A percentile compares a stretch with the other conserved stretches of the same genome.
Evolutionary conservation across 495 filamentous ascomycete species (phyloP).

Genomic region (Viridothelium virens): DNA sequence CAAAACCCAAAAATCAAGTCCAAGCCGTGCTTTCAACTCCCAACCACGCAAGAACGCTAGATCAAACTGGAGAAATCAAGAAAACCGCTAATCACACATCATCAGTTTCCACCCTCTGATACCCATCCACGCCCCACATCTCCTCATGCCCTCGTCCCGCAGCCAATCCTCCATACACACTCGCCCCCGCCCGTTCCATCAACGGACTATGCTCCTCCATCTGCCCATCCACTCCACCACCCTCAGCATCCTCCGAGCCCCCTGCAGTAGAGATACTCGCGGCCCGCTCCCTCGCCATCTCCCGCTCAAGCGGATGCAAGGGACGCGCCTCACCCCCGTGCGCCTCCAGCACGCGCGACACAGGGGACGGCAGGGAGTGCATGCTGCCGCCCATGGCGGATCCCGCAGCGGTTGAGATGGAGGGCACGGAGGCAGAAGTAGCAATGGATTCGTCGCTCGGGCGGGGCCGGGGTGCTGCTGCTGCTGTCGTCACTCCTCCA

Average conservation of each 20-base stretch:
- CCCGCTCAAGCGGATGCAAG: slow-evolving; percentile 5
- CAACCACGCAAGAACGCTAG: neutral
- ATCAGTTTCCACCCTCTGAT: slow-evolving; percentile 9
- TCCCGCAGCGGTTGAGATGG: too few species aligned
- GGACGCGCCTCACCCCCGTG: neutral
- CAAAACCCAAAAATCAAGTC: neutral
- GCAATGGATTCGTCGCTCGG: neutral
- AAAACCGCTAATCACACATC: neutral
- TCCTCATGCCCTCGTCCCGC: neutral
- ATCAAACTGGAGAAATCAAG: neutral
- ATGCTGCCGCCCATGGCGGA: neutral
- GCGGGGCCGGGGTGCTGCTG: too few species aligned
- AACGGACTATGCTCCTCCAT: neutral
- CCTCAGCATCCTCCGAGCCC: neutral
- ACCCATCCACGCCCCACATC: slow-evolving; percentile 5
- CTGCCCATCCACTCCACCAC: neutral
- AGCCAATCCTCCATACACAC: neutral
- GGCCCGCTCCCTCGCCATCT: neutral
- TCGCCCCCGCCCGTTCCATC: neutral
- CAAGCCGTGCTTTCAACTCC: neutral
- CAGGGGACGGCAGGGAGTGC: neutral
- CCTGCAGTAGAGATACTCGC: neutral
- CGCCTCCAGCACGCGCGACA: slow-evolving; percentile 4
- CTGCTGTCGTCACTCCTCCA: neutral
- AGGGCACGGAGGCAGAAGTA: neutral